Evolutionary conservation across 768 basidiomycete species (phyloP), one percentile per base, ranked within the genome.

Genomic region (Pleurotus eryngii): DNA sequence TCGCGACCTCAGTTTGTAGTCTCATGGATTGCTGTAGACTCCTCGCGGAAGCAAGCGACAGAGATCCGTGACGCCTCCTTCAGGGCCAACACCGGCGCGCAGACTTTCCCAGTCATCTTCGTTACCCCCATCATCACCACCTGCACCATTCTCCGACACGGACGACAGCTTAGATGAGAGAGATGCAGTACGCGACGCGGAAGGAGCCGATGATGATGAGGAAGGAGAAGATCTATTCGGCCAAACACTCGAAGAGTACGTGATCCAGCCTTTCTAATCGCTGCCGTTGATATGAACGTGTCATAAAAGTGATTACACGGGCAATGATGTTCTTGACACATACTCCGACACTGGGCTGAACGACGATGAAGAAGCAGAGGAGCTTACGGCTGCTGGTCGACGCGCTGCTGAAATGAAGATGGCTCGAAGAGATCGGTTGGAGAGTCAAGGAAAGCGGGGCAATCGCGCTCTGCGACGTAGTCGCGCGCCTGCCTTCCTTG

Each of bases 261-360:
- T 59, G 37, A 58, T 35, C 48, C 58, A 56, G 39, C 53, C 11
- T 45, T 39, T 48, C 17, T 40, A 26, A 54, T 20, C 60, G 47
- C 51, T 59, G 7, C 59, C 56, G 12, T 42, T 63, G 54, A 30
- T 45, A 45, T 63, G 54, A 30, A 40, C 53, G 43, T 24, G 45
- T 50, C 7, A 43, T 42, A 45, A 8, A 63, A 92, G 90, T 57
- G 96, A 98, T 66, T 98, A 99, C 71, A 87, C 86, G 9, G 76
- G 80, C 9, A 95, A 98, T 65, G 81, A 86, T 54, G 76, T 81
- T 3, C 82, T 97, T 6, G 97, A 99, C 72, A 78, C 72, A 22
- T 99, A 98, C 72, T 95, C 92, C 3, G 87, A 91, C 59, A 83
- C 82, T 22, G 97, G 85, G 55, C 80, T 99, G 54, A 84, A 98